Evolutionary conservation across 2,329 filamentous ascomycete genomes (phyloP).

Genomic region (Nothopassalora personata): DNA sequence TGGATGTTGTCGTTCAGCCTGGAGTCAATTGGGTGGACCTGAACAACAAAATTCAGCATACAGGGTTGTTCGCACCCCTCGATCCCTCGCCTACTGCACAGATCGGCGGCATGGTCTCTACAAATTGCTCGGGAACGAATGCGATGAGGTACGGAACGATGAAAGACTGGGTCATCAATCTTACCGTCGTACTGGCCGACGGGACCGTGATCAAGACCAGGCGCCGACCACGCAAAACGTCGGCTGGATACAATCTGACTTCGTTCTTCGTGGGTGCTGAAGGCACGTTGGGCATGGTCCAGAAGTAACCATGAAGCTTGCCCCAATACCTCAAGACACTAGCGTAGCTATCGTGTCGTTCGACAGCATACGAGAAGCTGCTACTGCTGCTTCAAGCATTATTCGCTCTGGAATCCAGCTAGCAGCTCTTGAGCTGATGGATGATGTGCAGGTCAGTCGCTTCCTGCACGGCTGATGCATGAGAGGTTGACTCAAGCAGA

Average conservation of each 20-base stretch:
- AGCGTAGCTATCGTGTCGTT: slow-evolving; percentile 78
- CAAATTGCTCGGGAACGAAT: slow-evolving; percentile 65
- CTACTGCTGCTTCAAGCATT: slow-evolving; percentile 67
- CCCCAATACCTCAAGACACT: slow-evolving; percentile 68
- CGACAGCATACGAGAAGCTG: slow-evolving; percentile 69
- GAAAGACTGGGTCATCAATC: slow-evolving; percentile 81
- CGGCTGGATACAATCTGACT: slow-evolving; percentile 79
- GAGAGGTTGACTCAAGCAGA: slow-evolving; percentile 34
- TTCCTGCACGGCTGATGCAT: not conserved
- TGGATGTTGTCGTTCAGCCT: slow-evolving; percentile 90
- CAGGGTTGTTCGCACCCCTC: slow-evolving; percentile 82
- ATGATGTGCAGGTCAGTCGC: slow-evolving; percentile 61
- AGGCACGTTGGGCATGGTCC: slow-evolving; percentile 73
- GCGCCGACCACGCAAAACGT: slow-evolving; percentile 68
- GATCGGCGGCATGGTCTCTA: slow-evolving; percentile 79
- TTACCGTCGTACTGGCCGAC: slow-evolving; percentile 75
- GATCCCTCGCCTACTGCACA: slow-evolving; percentile 74
- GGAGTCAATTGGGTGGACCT: slow-evolving; percentile 88
- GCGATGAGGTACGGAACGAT: slow-evolving; percentile 72
- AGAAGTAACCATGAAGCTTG: slow-evolving; percentile 74
- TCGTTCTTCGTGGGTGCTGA: slow-evolving; percentile 75
- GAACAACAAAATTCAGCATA: slow-evolving; percentile 67
- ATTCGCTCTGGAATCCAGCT: slow-evolving; percentile 70
- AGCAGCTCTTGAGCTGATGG: slow-evolving; percentile 79
- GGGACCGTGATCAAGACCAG: slow-evolving; percentile 75